Conservation (phyloP, 2,329 filamentous ascomycete genomes). For the Aspergillus fijiensis region DNA sequence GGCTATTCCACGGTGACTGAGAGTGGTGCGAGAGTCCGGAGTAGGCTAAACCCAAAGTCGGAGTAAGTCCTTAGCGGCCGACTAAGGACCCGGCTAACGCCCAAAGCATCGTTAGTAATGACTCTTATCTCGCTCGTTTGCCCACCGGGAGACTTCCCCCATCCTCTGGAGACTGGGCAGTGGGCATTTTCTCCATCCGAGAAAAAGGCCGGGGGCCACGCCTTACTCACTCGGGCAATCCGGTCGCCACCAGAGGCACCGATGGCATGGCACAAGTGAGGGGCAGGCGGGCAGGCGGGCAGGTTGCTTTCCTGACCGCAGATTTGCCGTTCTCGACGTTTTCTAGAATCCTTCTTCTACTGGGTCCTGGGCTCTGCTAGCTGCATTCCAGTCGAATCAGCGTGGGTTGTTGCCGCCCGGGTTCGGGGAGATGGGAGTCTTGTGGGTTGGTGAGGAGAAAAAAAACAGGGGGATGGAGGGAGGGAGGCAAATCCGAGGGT, state of each 20-base stretch:
- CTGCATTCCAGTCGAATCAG: constrained; percentile 15
- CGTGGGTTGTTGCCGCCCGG: background rate
- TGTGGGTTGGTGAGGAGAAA: background rate
- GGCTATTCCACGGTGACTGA: constrained; percentile 5
- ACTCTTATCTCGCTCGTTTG: constrained; percentile 2
- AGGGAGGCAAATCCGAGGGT: background rate
- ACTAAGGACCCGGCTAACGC: background rate
- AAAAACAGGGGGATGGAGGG: background rate
- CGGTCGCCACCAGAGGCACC: constrained; percentile 11
- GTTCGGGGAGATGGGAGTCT: background rate
- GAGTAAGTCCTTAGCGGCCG: background rate
- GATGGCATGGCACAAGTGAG: constrained; percentile 4
- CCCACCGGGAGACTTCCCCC: background rate
- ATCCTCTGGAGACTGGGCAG: background rate
- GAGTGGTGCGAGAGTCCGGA: background rate
- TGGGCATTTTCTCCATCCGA: background rate
- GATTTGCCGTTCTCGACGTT: constrained; percentile 31
- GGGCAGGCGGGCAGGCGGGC: constrained; percentile 11
- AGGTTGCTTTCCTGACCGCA: constrained; percentile 6
- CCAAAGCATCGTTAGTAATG: constrained; percentile 3
- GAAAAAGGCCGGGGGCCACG: background rate
- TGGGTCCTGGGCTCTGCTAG: constrained; percentile 18
- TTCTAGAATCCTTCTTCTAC: constrained; percentile 35
- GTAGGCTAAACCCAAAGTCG: constrained; percentile 4
- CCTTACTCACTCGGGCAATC: constrained; percentile 3